Evolutionary conservation across 305 asterid genomes (phyloP), one percentile per base, ranked within the genome.

Genomic region (Fraxinus angustifolia): DNA sequence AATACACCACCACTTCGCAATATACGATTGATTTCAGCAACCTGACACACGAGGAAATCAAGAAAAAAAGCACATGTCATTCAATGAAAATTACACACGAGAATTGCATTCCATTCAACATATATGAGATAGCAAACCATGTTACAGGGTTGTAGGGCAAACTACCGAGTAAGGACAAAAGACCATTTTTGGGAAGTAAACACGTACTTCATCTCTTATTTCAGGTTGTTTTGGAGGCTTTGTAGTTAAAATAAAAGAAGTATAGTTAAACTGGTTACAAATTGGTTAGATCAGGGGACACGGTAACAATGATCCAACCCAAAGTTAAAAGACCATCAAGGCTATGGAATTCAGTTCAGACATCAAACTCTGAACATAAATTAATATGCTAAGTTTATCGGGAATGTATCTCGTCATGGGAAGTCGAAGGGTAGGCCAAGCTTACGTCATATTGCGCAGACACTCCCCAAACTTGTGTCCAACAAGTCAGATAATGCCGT

Each of bases 1-100:
- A 95, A 95, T 72, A 92, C 87, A 60, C 99, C 98, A 80, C 96
- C 97, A 80, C 97, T 95, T 85, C 89, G 85, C 84, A 95, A 85
- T 81, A 95, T 87, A 65, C 97, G 92, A 79, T 92, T 93, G 60
- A 95, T 95, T 79, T 95, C 99, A 83, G 99, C 98, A 76, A 95
- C 78, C 99, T 95, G 86, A 23, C 73, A 79, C 7, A 40, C 4
- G 16, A 79, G 8, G 78, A 83, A 8, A 12, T 10, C 19, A 12
- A 11, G 4, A 11, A 26, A 14, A 0, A 6, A 58, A 78, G 17
- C 5, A 16, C 35, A 60, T 21, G 26, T 80, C 6, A 82, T 71
- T 21, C 58, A 71, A 75, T 50, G 65, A 36, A 28, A 56, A 82
- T 56, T 2, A 80, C 30, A 42, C 30, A 81, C 12, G 45, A 38